A percentile compares a stretch with the other conserved stretches of the same genome.
Conservation (phyloP, 129 eudicot genomes). For the Ambrosia trifida region DNA sequence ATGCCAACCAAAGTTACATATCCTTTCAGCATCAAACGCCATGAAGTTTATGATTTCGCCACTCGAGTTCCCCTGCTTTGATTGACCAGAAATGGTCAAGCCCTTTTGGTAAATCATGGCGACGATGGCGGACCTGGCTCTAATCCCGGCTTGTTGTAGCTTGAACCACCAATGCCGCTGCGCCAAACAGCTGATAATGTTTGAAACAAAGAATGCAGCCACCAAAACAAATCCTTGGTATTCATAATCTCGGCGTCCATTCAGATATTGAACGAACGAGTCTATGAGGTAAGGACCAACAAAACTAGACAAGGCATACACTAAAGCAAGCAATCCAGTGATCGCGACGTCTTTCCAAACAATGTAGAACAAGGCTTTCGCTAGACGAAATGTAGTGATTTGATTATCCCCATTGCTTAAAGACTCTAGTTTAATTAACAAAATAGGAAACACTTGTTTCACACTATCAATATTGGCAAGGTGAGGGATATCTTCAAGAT, state of each 20-base stretch:
- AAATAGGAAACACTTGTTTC: conserved; percentile 43
- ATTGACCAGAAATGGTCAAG: conserved; percentile 62
- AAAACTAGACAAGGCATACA: conserved; percentile 53
- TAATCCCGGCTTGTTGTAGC: conserved; percentile 65
- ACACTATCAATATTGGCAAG: conserved; percentile 57
- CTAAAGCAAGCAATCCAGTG: conserved; percentile 50
- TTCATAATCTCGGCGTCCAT: conserved; percentile 50
- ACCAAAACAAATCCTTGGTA: conserved; percentile 65
- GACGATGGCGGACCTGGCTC: conserved; percentile 68
- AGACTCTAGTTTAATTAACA: conserved; percentile 45
- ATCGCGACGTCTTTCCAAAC: conserved; percentile 56
- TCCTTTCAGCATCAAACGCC: conserved; percentile 90
- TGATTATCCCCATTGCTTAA: conserved; percentile 12
- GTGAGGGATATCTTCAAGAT: conserved; percentile 82
- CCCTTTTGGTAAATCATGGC: conserved; percentile 75
- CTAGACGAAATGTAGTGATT: conserved; percentile 56
- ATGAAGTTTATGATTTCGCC: conserved; percentile 90
- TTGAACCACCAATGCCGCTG: conserved; percentile 73
- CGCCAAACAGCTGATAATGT: conserved; percentile 57
- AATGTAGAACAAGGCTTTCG: conserved; percentile 57
- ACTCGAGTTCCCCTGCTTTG: conserved; percentile 64
- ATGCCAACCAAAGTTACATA: conserved; percentile 66
- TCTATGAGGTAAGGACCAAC: conserved; percentile 93
- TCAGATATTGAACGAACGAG: conserved; percentile 67
- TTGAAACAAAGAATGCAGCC: conserved; percentile 57